Percentiles rank a stretch among this genome's conserved stretches.
phyloP scores from a whole-genome alignment of 202 grass and related monocot genomes.

The Brachypodium distachyon region DNA sequence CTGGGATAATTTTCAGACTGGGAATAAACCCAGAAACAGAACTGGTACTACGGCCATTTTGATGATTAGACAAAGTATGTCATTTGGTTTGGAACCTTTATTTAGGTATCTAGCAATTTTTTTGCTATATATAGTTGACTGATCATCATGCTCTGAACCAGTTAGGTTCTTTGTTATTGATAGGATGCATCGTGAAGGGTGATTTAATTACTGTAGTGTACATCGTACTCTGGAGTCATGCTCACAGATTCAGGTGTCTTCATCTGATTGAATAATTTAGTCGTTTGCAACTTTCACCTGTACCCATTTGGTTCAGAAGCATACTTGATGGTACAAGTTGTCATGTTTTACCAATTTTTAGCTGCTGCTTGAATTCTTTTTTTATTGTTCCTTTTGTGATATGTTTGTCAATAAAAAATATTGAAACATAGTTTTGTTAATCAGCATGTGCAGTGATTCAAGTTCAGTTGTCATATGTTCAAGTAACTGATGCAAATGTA shows the following conservation, averaged over 20 bases:
- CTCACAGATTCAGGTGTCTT: background rate
- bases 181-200: slow-evolving; percentile 3
- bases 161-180: background rate
- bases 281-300: background rate
- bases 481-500: background rate
- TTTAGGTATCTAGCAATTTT: no score
- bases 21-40: background rate
- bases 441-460: background rate
- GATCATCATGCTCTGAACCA: background rate
- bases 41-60: background rate
- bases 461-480: background rate
- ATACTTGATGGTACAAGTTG: background rate
- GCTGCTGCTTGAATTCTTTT: background rate
- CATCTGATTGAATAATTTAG: background rate
- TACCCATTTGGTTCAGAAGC: background rate
- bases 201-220: slow-evolving; percentile 11
- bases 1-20: background rate
- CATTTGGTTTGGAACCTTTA: background rate
- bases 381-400: background rate
- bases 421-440: background rate
- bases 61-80: background rate
- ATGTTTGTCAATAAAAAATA: background rate
- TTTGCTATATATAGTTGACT: slow-evolving; percentile 2
- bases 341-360: background rate
- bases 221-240: background rate